These are phyloP conservation scores for Cladobotryum mycophilum DNA, from an alignment of 2,329 filamentous ascomycete species.

Conservation along the genomic window DNA sequence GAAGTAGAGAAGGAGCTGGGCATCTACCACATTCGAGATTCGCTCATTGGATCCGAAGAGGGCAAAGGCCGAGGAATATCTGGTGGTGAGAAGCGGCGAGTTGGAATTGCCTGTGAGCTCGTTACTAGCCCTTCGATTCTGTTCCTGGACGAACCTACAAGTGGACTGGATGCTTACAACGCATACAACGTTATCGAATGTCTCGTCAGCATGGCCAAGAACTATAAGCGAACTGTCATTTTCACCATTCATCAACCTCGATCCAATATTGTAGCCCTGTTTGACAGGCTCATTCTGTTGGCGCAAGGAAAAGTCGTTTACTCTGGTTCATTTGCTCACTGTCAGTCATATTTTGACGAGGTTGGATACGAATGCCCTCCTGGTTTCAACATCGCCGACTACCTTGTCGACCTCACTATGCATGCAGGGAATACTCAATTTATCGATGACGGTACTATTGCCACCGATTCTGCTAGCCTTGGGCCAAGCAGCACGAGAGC, in stretches of 20 bases:
- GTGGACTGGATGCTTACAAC: conserved; percentile 91
- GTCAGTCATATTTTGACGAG: conserved; percentile 86
- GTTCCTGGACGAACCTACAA: conserved; percentile 95
- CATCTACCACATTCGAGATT: conserved; percentile 89
- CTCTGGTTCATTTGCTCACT: conserved; percentile 81
- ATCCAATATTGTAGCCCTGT: conserved; percentile 96
- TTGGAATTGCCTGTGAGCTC: conserved; percentile 94
- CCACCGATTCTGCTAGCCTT: conserved; percentile 56
- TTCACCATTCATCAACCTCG: conserved; percentile 98
- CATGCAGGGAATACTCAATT: conserved; percentile 65
- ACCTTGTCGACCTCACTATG: conserved; percentile 96
- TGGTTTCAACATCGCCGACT: conserved; percentile 98
- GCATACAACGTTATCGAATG: conserved; percentile 98
- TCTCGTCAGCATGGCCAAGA: conserved; percentile 88
- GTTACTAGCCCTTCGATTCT: conserved; percentile 96
- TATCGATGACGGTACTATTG: conserved; percentile 46
- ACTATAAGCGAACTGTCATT: conserved; percentile 92
- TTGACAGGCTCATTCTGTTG: conserved; percentile 86
- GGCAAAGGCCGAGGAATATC: conserved; percentile 91
- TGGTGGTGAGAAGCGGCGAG: conserved; percentile 90
- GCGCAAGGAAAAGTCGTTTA: conserved; percentile 88
- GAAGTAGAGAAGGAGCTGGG: conserved; percentile 96
- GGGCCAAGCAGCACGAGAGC: conserved; percentile 81
- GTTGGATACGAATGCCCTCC: conserved; percentile 90
- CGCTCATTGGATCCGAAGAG: conserved; percentile 93